Evolutionary conservation across 139 green algal genomes (phyloP).

Genomic region (Chlorella ohadii): DNA sequence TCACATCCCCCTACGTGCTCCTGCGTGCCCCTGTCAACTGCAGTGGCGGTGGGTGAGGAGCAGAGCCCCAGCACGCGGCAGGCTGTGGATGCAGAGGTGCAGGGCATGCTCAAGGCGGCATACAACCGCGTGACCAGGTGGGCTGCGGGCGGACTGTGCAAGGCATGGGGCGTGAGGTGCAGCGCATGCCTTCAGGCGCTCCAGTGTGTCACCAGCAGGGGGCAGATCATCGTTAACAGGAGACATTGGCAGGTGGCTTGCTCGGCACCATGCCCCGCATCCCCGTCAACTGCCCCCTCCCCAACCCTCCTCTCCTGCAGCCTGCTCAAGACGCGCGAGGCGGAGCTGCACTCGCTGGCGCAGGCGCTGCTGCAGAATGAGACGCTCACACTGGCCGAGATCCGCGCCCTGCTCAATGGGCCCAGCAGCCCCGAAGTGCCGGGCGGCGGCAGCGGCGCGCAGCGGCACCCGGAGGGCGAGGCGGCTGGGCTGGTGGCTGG

Average conservation of each 20-base stretch:
- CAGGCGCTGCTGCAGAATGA: conserved; percentile 85
- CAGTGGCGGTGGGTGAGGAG: conserved; percentile 60
- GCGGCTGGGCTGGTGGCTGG: too few species aligned
- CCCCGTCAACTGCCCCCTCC: background rate
- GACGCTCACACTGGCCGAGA: conserved; percentile 72
- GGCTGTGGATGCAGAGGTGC: conserved; percentile 47
- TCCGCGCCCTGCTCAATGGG: background rate
- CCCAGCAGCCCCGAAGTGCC: conserved; percentile 15
- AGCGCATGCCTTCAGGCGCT: too few species aligned
- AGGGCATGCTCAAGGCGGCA: conserved; percentile 40
- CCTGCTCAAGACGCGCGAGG: conserved; percentile 79
- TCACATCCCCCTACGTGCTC: too few species aligned
- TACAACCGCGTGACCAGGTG: conserved; percentile 15
- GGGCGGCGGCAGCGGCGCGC: background rate
- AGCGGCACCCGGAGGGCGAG: too few species aligned
- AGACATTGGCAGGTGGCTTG: background rate
- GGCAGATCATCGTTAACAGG: too few species aligned
- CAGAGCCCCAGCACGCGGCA: conserved; percentile 29
- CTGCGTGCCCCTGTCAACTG: background rate
- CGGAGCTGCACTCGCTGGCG: conserved; percentile 86
- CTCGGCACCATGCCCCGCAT: background rate
- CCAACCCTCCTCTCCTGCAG: background rate
- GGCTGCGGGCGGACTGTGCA: too few species aligned
- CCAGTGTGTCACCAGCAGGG: too few species aligned
- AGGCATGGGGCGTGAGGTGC: background rate